Evolutionary conservation across 352 stramenopile genomes (phyloP).

Genomic region (Salisapilia sapeloensis): DNA sequence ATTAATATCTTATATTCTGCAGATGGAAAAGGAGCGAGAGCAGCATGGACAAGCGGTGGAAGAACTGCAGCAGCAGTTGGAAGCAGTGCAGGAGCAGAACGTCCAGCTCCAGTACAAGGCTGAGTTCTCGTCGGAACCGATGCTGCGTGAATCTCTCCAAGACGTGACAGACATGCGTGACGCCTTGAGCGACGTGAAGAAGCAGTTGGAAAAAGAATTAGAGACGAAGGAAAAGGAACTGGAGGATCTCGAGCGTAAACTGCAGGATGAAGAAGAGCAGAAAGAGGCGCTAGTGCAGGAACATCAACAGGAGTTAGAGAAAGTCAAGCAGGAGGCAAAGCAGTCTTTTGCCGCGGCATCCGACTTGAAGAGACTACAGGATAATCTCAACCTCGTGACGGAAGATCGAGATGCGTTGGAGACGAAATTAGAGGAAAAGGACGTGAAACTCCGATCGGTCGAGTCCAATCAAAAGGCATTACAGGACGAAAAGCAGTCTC

Average conservation of each 20-base stretch:
- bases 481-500: no score
- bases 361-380: constrained; percentile 14
- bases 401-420: constrained; percentile 9
- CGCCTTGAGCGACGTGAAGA: constrained; percentile 45
- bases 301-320: no score
- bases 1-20: constrained; percentile 1
- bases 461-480: constrained; percentile 14
- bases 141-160: constrained; percentile 66
- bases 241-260: constrained; percentile 4
- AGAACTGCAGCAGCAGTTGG: constrained; percentile 31
- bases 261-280: background rate
- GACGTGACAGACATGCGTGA: constrained; percentile 71
- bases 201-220: constrained; percentile 46
- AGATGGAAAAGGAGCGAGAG: constrained; percentile 72
- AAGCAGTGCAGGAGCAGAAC: constrained; percentile 66
- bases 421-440: constrained; percentile 13
- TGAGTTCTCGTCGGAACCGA: constrained; percentile 65
- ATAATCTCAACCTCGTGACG: constrained; percentile 10
- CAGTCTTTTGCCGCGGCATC: constrained; percentile 11
- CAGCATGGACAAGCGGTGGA: constrained; percentile 16
- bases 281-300: constrained; percentile 8
- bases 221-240: constrained; percentile 45
- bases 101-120: constrained; percentile 74
- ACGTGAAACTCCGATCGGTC: constrained; percentile 10
- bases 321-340: constrained; percentile 13